Evolutionary conservation across 371 early-diverging fungal species (phyloP), one percentile per base, ranked within the genome.

Genomic region (Mortierella polycephala): DNA sequence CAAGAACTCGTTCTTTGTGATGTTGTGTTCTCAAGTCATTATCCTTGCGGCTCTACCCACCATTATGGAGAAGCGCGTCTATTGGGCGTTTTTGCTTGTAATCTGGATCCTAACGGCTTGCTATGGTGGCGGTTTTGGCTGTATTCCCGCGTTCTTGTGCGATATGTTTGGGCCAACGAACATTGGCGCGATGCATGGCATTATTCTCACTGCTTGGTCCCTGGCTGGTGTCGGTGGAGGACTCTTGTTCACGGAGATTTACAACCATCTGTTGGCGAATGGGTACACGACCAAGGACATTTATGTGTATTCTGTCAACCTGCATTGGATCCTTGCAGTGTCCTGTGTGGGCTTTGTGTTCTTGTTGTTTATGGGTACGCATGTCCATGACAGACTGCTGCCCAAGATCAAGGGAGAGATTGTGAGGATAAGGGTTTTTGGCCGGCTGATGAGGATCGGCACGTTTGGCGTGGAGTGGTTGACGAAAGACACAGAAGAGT

Each of bases 91-190:
- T 68, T 65, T 89, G 41, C 52, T 77, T 13, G 73, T 83, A 20
- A 74, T 87, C 50, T 87, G 86, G 84, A 62, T 80, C 20, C 70
- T 85, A 37, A 86, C 87, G 0, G 61, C 84, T 6, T 86, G 83
- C 82, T 88, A 88, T 37, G 89, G 89, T 23, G 87, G 86, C 23
- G 92, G 90, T 8, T 90, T 89, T 54, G 92, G 90, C 11, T 84
- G 89, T 71, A 90, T 92, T 49, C 92, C 90, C 0, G 90, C 90
- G 20, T 90, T 90, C 82, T 81, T 92, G 5, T 83, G 90, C 50
- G 92, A 92, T 63, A 89, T 89, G 88, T 92, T 88, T 74, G 90
- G 90, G 5, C 81, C 86, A 51, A 85, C 85, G 75, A 90, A 90
- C 79, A 87, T 88, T 44, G 89, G 92, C 23, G 88, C 89, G 40